A percentile compares a stretch with the other conserved stretches of the same genome.
Evolutionary conservation across 2,329 filamentous ascomycete genomes (phyloP).

Genomic region (Colletotrichum sidae): DNA sequence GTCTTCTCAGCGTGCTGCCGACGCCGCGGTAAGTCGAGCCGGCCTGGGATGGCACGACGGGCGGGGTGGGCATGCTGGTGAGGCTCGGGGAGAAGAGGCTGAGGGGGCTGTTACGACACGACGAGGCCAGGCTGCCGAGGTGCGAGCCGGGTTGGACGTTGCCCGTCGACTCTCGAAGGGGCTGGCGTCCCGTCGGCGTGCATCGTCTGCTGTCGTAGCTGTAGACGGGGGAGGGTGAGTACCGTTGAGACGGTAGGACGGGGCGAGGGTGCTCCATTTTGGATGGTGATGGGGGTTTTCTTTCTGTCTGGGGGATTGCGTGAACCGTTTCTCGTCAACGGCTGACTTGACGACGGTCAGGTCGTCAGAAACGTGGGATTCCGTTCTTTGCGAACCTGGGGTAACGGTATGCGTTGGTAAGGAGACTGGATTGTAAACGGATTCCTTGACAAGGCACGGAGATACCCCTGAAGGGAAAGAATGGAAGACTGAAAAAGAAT

Average conservation of each 20-base stretch:
- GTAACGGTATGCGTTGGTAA: conserved; percentile 23
- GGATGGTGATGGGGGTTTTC: conserved; percentile 4
- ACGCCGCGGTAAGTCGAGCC: conserved; percentile 48
- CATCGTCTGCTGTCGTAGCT: conserved; percentile 57
- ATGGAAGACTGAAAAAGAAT: conserved; percentile 34
- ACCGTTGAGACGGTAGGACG: conserved; percentile 63
- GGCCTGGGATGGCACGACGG: conserved; percentile 63
- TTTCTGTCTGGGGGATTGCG: conserved; percentile 14
- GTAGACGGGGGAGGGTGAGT: conserved; percentile 60
- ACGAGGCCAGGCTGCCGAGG: conserved; percentile 47
- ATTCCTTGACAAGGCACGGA: conserved; percentile 37
- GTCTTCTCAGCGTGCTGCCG: conserved; percentile 43
- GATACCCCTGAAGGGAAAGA: conserved; percentile 31
- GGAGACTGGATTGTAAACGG: conserved; percentile 35
- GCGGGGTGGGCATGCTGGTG: conserved; percentile 59
- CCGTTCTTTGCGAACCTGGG: background rate
- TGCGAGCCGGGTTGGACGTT: conserved; percentile 58
- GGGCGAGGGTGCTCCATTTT: conserved; percentile 52
- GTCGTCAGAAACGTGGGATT: too few relatives aligned
- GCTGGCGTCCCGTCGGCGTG: conserved; percentile 52
- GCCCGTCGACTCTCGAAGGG: conserved; percentile 64
- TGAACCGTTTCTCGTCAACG: background rate
- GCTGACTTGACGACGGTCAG: too few relatives aligned
- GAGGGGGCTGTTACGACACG: conserved; percentile 57
- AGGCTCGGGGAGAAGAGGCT: conserved; percentile 58